Base-by-base conservation (phyloP, 805 yeast species). In the Sungouiella blattae region DNA sequence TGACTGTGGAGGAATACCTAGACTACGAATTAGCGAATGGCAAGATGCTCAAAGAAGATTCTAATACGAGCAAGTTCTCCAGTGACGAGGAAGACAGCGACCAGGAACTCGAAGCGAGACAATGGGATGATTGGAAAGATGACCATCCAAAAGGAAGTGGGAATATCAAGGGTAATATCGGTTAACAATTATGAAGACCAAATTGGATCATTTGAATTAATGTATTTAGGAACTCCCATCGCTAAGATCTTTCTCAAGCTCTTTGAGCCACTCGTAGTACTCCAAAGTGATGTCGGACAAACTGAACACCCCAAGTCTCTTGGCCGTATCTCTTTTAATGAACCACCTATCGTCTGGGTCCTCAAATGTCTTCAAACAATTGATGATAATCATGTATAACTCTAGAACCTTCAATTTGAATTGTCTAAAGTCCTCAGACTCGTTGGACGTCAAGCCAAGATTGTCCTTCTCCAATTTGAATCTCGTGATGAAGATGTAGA, bases 61-160 rank as follows among this genome's bases (percentile, higher is more conserved):
- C 22, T 9, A 20, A 20, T 7, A 9, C 6, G 6, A 65, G 52
- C 33, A 62, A 40, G 56, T 60, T 35, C 40, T 69, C 67, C 4
- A 74, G 72, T 26, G 62, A 55, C 18, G 46, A 40, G 9, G 80
- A 77, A 36, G 77, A 83, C 42, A 65, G 69, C 17, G 80, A 73
- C 15, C 82, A 79, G 44, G 88, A 95, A 4, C 75, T 82, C 48
- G 79, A 84, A 52, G 78, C 82, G 37, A 71, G 98, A 38, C 73
- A 76, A 27, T 93, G 98, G 98, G 98, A 93, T 60, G 94, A 85
- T 41, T 93, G 91, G 69, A 79, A 80, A 30, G 98, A 93, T 43
- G 77, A 77, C 3, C 79, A 87, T 55, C 83, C 88, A 0, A 79
- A 77, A 50, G 98, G 98, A 6, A 80, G 89, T 37, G 98, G 98